Base-by-base conservation (phyloP, 768 basidiomycete genomes). In the Boletus tomentosulus region DNA sequence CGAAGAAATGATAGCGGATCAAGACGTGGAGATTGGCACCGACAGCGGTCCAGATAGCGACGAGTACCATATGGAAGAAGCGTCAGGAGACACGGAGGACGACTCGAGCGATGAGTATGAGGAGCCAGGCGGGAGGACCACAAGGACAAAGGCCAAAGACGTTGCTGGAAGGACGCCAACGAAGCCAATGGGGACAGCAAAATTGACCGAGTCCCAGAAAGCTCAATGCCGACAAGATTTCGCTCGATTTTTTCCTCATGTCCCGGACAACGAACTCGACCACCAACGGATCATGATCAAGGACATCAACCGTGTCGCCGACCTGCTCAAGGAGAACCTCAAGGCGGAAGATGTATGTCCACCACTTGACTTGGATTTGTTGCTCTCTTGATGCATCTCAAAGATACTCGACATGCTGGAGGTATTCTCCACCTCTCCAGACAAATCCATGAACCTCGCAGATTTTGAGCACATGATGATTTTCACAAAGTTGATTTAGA, bases 401-500 rank as follows among this genome's bases (percentile, higher is more conserved):
- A 39, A 92, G 90, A 84, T 89, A 60, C 60, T 85, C 3, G 88
- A 91, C 53, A 92, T 92, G 89, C 73, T 93, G 1, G 78, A 80
- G n/a, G 76, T 77, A 48, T 92, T 89, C 63, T 88, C 90, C 1
- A 82, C 79, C 0, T 78, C 82, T 0, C 71, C 79, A 0, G 89
- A 92, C 67, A 84, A 83, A 64, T 79, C 86, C 3, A 78, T 92
- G 74, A 70, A 68, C 52, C 74, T 91, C 33, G 67, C 72, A 13
- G 88, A 92, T 66, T 93, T 93, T 61, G 80, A 83, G 58, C 72
- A 73, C 22, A 89, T 93, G 82, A 89, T 92, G 84, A 66, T 83
- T 25, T 64, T 75, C 1, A 79, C 86, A 7, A 80, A 76, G 62
- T 48, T 65, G 62, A 43, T 56, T 25, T 59, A 57, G 35, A 28